Evolutionary conservation across 257 asterid genomes (phyloP).

Genomic region (Rhazya stricta): DNA sequence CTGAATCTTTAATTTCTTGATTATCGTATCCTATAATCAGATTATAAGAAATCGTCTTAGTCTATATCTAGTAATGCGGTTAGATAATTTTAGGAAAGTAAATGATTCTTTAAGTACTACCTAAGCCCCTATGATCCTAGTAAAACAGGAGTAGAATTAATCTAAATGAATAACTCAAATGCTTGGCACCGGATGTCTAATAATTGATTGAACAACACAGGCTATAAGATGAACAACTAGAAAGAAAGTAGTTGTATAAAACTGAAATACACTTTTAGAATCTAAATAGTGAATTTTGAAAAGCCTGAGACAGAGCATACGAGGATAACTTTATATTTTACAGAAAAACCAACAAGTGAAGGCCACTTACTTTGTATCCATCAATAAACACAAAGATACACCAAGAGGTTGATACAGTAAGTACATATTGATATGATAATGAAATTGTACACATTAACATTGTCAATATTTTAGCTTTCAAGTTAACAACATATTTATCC

Average conservation of each 20-base stretch:
- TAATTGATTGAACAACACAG: not conserved
- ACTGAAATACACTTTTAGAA: not conserved
- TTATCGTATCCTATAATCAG: too few relatives aligned
- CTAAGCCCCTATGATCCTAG: too few relatives aligned
- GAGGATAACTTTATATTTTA: not conserved
- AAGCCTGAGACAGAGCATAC: not conserved
- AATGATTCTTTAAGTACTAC: too few relatives aligned
- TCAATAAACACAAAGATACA: not conserved
- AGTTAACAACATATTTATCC: not conserved
- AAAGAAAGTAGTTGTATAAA: not conserved
- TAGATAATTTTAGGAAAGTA: too few relatives aligned
- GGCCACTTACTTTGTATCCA: not conserved
- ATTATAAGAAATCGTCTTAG: too few relatives aligned
- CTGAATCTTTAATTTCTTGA: too few relatives aligned
- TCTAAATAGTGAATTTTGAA: not conserved
- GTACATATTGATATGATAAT: not conserved
- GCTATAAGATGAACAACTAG: not conserved
- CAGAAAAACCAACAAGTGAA: not conserved
- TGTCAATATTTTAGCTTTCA: not conserved
- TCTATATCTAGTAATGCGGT: too few relatives aligned
- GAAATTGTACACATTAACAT: too few relatives aligned
- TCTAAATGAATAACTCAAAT: not conserved
- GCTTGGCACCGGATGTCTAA: not conserved
- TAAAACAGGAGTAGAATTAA: too few relatives aligned
- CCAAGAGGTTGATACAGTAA: not conserved